Conservation (phyloP, 768 basidiomycete genomes). For the Lentinula aciculospora region DNA sequence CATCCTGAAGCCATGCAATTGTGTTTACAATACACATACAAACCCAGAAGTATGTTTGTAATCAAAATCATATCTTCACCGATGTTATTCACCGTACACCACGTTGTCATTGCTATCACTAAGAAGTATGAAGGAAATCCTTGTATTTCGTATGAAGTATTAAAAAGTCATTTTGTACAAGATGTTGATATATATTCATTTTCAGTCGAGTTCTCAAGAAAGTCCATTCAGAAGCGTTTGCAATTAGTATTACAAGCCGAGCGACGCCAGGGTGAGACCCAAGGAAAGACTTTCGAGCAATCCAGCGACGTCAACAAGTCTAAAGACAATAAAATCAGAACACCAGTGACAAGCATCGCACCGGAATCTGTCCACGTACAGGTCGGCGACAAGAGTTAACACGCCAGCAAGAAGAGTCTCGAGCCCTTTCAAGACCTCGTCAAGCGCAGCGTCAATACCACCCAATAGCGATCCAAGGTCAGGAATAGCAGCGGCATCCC, state of each 20-base stretch:
- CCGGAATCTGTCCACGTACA: constrained; percentile 11
- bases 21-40: too few relatives aligned
- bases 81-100: too few relatives aligned
- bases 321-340: neutral
- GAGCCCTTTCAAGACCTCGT: constrained; percentile 19
- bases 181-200: too few relatives aligned
- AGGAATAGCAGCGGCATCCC: constrained; percentile 15
- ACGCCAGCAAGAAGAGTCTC: constrained; percentile 22
- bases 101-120: too few relatives aligned
- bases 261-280: constrained; percentile 3
- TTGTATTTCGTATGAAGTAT: too few relatives aligned
- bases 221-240: too few relatives aligned
- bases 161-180: too few relatives aligned
- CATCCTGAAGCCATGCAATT: too few relatives aligned
- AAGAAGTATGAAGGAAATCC: too few relatives aligned
- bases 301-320: constrained; percentile 4
- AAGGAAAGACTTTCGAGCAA: neutral
- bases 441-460: constrained; percentile 19
- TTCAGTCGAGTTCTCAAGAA: too few relatives aligned
- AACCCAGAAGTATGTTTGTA: too few relatives aligned
- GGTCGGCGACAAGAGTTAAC: constrained; percentile 20
- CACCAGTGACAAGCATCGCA: neutral
- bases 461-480: constrained; percentile 15
- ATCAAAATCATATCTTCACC: too few relatives aligned
- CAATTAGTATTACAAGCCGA: constrained; percentile 6